Base-by-base conservation (phyloP, 345 rosid species). In the Eucalyptus regnans region DNA sequence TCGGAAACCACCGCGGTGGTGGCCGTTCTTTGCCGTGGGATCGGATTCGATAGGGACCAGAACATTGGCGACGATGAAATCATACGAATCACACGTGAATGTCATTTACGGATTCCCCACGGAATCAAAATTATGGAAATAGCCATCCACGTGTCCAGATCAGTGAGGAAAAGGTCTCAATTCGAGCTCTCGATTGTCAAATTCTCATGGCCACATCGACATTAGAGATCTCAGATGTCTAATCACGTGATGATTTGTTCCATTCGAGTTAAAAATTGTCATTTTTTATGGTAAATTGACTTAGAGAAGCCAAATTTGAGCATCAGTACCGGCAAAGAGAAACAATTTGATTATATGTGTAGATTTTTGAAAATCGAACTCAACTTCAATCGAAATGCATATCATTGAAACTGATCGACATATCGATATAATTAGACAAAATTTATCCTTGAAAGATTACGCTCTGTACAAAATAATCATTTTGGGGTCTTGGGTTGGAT, bases 271-370 rank as follows among this genome's bases (percentile, higher is more conserved):
- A 0, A 76, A 76, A 76, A 9, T 68, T 68, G 12, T 68, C 25
- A 41, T 16, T 9, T 33, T 9, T 5, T 13, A 9, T 68, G 23
- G 23, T 33, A 33, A 33, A 68, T 68, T 1, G 9, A 25, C 6
- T 25, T 68, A 17, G 7, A 33, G 2, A 33, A 68, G 43, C 22
- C 23, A 68, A 68, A 68, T 33, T 68, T 9, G 80, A 33, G 80
- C 80, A 16, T 20, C 23, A 3, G 1, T 33, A 0, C 80, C 5
- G 0, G 43, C 9, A 18, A 18, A 66, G 43, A 31, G 3, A 31
- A 52, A 4, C 22, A 66, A 31, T 4, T 66, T 0, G 3, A 66
- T 7, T 31, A 4, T 66, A 15, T 18, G 5, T 4, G 0, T 31
- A 5, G 7, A 7, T 18, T 68, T 5, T 68, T 22, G 23, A 68